Conservation (phyloP, 768 basidiomycete genomes). For the Sarcodon aspratus region DNA sequence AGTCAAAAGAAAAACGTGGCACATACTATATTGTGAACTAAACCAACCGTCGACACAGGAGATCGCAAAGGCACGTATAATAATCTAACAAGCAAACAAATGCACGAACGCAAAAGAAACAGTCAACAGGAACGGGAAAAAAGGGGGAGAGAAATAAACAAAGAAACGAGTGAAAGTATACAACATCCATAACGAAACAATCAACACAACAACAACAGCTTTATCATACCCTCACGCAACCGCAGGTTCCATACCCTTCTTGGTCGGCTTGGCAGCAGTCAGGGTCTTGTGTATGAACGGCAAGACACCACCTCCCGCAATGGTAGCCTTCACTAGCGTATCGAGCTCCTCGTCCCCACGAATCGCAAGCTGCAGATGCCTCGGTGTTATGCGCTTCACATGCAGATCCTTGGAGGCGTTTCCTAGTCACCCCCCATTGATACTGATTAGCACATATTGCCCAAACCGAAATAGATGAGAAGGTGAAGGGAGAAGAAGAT, state of each 20-base stretch:
- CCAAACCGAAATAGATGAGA: too few relatives aligned
- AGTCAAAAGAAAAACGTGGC: too few relatives aligned
- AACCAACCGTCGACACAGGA: too few relatives aligned
- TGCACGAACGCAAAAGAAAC: neutral
- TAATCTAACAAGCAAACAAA: too few relatives aligned
- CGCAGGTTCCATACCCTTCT: slow-evolving; percentile 17
- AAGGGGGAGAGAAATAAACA: neutral
- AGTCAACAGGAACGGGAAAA: neutral
- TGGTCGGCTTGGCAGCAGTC: slow-evolving; percentile 34
- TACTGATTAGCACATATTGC: neutral
- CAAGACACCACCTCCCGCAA: slow-evolving; percentile 77
- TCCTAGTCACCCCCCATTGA: slow-evolving; percentile 31
- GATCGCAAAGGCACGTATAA: too few relatives aligned
- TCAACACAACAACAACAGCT: neutral
- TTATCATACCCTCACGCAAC: slow-evolving; percentile 2
- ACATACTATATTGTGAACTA: too few relatives aligned
- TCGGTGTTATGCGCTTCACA: slow-evolving; percentile 93
- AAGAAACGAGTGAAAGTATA: neutral
- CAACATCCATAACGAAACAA: too few relatives aligned
- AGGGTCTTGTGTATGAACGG: slow-evolving; percentile 86
- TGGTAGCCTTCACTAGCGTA: slow-evolving; percentile 85
- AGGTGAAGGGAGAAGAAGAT: neutral
- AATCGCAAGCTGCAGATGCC: slow-evolving; percentile 92
- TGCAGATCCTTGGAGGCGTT: slow-evolving; percentile 97
- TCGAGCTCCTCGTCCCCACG: slow-evolving; percentile 98